Conservation (phyloP, 2,329 filamentous ascomycete species). For the Arthrobotrys megalospora region DNA sequence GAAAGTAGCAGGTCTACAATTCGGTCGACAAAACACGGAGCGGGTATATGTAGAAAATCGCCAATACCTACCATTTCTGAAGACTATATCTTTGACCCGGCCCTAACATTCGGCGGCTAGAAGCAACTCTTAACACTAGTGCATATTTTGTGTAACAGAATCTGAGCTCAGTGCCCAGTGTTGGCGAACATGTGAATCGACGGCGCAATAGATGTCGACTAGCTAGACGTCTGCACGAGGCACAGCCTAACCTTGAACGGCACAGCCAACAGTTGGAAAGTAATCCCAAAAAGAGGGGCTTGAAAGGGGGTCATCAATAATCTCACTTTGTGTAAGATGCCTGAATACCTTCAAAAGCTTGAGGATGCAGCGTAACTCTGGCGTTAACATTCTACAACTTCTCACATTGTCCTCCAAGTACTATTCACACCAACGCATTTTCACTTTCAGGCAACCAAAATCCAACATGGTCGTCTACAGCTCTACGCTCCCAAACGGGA, state of each 20-base stretch:
- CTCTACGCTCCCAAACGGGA: slow-evolving; percentile 17
- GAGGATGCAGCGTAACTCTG: slow-evolving; percentile 8
- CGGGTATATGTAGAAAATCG: no score
- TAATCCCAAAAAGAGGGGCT: slow-evolving; percentile 21
- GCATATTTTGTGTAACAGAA: no score
- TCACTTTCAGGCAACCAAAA: slow-evolving; percentile 13
- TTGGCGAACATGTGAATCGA: no score
- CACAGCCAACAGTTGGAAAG: not conserved
- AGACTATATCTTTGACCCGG: no score
- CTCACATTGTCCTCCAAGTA: slow-evolving; percentile 2
- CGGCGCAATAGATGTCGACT: not conserved
- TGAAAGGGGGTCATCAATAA: not conserved
- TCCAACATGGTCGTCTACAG: slow-evolving; percentile 19
- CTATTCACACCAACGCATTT: slow-evolving; percentile 21
- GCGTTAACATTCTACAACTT: not conserved
- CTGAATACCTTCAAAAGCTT: slow-evolving; percentile 15
- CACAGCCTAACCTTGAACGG: slow-evolving; percentile 3
- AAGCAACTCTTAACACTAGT: no score
- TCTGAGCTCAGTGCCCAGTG: no score
- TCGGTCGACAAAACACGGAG: no score
- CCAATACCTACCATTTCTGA: no score
- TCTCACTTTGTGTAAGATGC: not conserved
- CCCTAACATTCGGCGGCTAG: no score
- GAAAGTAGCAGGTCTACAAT: no score
- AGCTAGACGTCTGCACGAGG: not conserved